phyloP scores from a whole-genome alignment of 208 protist genomes.

The Trypanosoma brucei region DNA sequence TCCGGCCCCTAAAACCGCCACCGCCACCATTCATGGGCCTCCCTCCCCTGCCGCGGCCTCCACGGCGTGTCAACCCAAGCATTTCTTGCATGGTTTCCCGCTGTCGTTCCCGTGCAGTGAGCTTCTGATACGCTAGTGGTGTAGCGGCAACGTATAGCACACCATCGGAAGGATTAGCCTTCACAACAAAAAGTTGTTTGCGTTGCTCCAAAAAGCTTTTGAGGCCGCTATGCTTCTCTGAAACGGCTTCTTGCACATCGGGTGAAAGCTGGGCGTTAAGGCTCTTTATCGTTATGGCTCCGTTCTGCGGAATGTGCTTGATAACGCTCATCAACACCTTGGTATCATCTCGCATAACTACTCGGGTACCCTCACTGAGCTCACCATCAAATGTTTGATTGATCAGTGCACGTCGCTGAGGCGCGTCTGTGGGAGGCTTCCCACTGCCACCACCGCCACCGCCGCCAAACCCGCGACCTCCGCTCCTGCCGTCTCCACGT shows the following conservation, averaged over 20 bases:
- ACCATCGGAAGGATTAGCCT: conserved; percentile 33
- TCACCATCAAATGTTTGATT: conserved; percentile 57
- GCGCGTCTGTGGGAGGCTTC: not conserved
- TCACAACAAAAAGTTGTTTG: conserved; percentile 75
- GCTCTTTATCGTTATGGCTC: conserved; percentile 64
- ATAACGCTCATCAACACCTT: conserved; percentile 50
- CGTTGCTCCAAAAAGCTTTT: conserved; percentile 57
- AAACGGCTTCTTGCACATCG: conserved; percentile 71
- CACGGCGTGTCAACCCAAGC: conserved; percentile 41
- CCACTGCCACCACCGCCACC: conserved; percentile 1
- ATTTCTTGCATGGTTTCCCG: conserved; percentile 67
- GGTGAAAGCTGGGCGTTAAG: conserved; percentile 41
- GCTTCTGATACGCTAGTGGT: conserved; percentile 54
- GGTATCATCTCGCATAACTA: conserved; percentile 67
- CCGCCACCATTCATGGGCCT: conserved; percentile 7
- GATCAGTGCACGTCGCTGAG: conserved; percentile 7
- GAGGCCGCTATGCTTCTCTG: conserved; percentile 69
- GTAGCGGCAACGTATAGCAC: conserved; percentile 66
- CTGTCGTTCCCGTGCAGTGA: conserved; percentile 46
- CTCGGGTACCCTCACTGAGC: conserved; percentile 44
- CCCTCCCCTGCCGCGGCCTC: conserved; percentile 13
- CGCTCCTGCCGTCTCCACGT: conserved; percentile 1
- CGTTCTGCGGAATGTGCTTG: conserved; percentile 45
- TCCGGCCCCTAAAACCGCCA: conserved; percentile 3
- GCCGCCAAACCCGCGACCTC: conserved; percentile 7